Conservation (phyloP, 345 rosid species). For the Brassica nigra region DNA sequence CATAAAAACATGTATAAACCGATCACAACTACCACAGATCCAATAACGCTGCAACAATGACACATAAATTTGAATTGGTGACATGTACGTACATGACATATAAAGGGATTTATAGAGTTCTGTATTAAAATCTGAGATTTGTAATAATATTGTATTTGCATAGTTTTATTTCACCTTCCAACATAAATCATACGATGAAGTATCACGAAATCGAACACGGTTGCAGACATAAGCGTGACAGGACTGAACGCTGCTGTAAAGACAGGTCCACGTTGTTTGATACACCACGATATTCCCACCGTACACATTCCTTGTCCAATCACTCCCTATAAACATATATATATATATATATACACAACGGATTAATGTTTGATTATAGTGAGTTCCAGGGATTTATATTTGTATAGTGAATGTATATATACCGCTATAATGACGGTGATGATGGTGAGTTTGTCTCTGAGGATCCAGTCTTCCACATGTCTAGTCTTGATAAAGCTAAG, state of each 20-base stretch:
- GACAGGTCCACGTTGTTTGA: slow-evolving; percentile 51
- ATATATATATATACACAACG: not conserved
- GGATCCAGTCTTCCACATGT: slow-evolving; percentile 47
- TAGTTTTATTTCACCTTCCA: slow-evolving; percentile 32
- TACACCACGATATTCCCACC: slow-evolving; percentile 49
- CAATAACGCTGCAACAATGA: slow-evolving; percentile 28
- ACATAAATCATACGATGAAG: slow-evolving; percentile 36
- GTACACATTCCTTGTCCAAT: slow-evolving; percentile 48
- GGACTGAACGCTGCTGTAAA: slow-evolving; percentile 49
- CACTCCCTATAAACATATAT: slow-evolving; percentile 25
- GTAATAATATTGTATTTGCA: not conserved
- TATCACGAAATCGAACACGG: slow-evolving; percentile 34
- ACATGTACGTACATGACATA: not conserved
- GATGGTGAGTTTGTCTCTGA: slow-evolving; percentile 51
- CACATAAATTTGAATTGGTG: not conserved
- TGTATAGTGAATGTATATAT: slow-evolving; percentile 30
- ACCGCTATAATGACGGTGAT: slow-evolving; percentile 48
- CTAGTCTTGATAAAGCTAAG: slow-evolving; percentile 44
- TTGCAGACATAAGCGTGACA: slow-evolving; percentile 37
- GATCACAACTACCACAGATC: slow-evolving; percentile 37
- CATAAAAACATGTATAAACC: slow-evolving; percentile 40
- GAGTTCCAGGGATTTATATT: not conserved
- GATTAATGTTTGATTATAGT: not conserved
- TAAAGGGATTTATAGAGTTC: not conserved
- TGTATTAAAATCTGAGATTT: not conserved